Base-by-base conservation (phyloP, 331 rosid genomes). In the Telfairia occidentalis region DNA sequence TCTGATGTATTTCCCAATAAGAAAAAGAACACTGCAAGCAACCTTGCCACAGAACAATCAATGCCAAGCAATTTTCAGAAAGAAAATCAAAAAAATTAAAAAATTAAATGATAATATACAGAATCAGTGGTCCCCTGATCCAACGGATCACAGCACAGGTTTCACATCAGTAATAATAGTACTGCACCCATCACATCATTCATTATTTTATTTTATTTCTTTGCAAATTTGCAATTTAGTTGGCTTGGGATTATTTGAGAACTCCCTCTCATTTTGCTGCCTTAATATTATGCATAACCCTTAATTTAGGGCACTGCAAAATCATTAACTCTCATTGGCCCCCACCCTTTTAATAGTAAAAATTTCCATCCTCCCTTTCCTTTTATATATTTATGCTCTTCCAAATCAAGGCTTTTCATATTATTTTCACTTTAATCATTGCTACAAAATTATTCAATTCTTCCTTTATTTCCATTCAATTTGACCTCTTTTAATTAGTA, bases 81-180 rank as follows among this genome's bases (percentile, higher is more conserved):
- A 49, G 54, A 40, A 61, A 66, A 37, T 10, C 13, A 77, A 80
- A 19, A 34, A 63, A 1, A 50, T 48, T 4, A 38, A 42, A 21
- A 75, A 80, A 23, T 84, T 65, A 35, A 57, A 71, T 58, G 55
- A 79, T 66, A 54, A 79, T 61, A 66, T 76, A 32, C 53, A 59
- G 30, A 35, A 77, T 45, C 40, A 64, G 84, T 81, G 91, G 92
- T 87, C 88, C 91, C 86, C 76, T 77, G 21, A 87, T 83, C 85
- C 43, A 73, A 83, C 80, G 83, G 86, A 82, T 82, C 73, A n/a
- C 71, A 83, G 49, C 82, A 53, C 78, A 82, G 85, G 78, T 82
- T 79, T 58, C 86, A 82, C 34, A 71, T 71, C 37, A 23, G 35
- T 81, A 64, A 78, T 70, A 70, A 70, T 70, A 46, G 28, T 70